Evolutionary conservation across 164 flowering plant genomes (phyloP), one percentile per base, ranked within the genome.

Genomic region (Chimonanthus praecox): DNA sequence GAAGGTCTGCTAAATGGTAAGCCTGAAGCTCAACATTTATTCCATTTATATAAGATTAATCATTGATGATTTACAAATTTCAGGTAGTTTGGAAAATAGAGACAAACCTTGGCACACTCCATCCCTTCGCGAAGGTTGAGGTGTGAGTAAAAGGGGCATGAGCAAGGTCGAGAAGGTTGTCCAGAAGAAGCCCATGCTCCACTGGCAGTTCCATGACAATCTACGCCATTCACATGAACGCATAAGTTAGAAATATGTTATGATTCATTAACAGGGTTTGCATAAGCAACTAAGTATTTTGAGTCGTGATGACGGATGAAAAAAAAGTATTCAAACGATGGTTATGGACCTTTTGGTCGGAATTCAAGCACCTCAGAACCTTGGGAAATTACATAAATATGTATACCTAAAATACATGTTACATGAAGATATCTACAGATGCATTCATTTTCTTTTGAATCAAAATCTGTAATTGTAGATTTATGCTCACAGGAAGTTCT

Each of bases 111-210:
- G 99, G 99, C 33, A 94, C 95, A 67, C 85, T 87, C 99, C 99
- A 94, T 78, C 97, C 99, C 83, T 94, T 94, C 47, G 99, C 97
- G 74, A 94, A 94, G 11, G 99, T 94, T 13, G 97, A 90, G n/a
- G 99, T 92, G 76, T 94, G 98, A 68, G 97, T 92, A 79, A 94
- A 94, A 49, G 98, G 99, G 11, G 97, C 99, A 80, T 94, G 99
- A 7, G 97, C 99, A 63, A 94, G 99, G 83, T 94, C 99, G 75
- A 94, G 82, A 77, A 94, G 97, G 76, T 94, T 94, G 75, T 94
- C 99, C 43, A 94, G 74, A 73, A 94, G 99, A 43, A 94, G 82
- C 71, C 99, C 99, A 73, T 91, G 99, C 77, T 94, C 99, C 72
- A 94, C 92, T 2, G 97, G 99, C 80, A 92, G 89, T 72, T 94